Conservation (phyloP, 2,329 filamentous ascomycete genomes). For the Metarhizium sp. region DNA sequence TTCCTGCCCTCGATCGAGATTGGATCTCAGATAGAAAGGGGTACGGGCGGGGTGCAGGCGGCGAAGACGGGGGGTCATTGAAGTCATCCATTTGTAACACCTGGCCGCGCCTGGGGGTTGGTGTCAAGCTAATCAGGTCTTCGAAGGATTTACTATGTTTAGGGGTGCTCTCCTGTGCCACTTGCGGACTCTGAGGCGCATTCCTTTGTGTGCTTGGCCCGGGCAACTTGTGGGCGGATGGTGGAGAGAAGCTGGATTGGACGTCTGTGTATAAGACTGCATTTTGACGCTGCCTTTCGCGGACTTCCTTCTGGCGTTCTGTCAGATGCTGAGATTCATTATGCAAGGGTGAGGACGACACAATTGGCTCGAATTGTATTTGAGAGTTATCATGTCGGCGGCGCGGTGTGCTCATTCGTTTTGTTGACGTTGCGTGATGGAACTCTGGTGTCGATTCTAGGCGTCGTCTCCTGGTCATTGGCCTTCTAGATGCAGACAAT, state of each 20-base stretch:
- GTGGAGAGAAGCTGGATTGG: constrained; percentile 36
- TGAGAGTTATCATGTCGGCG: constrained; percentile 76
- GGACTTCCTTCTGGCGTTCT: constrained; percentile 69
- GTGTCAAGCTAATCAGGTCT: constrained; percentile 49
- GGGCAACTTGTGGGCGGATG: constrained; percentile 12
- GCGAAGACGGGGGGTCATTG: constrained; percentile 49
- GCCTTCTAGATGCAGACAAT: constrained; percentile 11
- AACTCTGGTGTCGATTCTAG: constrained; percentile 18
- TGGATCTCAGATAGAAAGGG: constrained; percentile 43
- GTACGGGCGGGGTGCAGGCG: constrained; percentile 44
- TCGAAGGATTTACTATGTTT: constrained; percentile 34
- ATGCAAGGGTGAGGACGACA: constrained; percentile 42
- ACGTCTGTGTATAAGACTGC: constrained; percentile 61
- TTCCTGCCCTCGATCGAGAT: constrained; percentile 31
- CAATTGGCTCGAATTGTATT: constrained; percentile 63
- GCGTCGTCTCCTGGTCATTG: constrained; percentile 18
- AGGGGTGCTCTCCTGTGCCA: constrained; percentile 34
- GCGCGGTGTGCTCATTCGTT: constrained; percentile 34
- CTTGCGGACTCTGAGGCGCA: constrained; percentile 8
- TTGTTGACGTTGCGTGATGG: constrained; percentile 13
- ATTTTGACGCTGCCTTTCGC: constrained; percentile 60
- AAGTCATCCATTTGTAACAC: constrained; percentile 38
- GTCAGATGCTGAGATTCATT: constrained; percentile 67
- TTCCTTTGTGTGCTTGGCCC: constrained; percentile 9
- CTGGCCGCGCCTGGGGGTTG: constrained; percentile 49